Percentiles rank a stretch among this genome's conserved stretches.
These are phyloP conservation scores for Linnemannia schmuckeri DNA, from an alignment of 192 early-diverging fungal species.

Conservation along the genomic window DNA sequence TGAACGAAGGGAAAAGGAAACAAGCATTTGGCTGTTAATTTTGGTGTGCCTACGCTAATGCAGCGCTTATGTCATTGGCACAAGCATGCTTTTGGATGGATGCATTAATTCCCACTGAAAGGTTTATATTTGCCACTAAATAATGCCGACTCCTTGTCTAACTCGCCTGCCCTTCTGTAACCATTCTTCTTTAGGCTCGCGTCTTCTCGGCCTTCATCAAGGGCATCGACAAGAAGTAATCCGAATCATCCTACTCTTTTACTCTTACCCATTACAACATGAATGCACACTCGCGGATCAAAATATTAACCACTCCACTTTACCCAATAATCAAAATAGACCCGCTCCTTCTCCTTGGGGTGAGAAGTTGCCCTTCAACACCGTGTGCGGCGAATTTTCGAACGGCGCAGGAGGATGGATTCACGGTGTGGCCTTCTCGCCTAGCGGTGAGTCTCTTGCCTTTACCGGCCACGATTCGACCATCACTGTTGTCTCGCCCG, in stretches of 20 bases:
- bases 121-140: neutral
- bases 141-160: constrained; percentile 3
- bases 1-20: neutral
- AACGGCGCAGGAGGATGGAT: constrained; percentile 89
- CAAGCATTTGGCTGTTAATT: neutral
- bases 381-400: constrained; percentile 89
- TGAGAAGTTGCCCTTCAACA: constrained; percentile 93
- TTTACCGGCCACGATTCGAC: constrained; percentile 91
- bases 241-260: neutral
- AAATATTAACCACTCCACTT: neutral
- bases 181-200: constrained; percentile 69
- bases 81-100: too few species aligned
- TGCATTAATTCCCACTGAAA: neutral
- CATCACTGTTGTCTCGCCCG: constrained; percentile 82
- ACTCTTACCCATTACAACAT: neutral
- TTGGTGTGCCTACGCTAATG: neutral
- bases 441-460: constrained; percentile 88
- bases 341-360: constrained; percentile 91
- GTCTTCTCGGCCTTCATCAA: constrained; percentile 97
- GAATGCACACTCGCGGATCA: neutral
- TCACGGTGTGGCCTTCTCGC: constrained; percentile 92
- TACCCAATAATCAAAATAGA: constrained; percentile 32
- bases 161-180: neutral
- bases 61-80: neutral
- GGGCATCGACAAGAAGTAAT: constrained; percentile 88